Evolutionary conservation across 352 stramenopile genomes (phyloP).

Genomic region (Phytophthora sp.): DNA sequence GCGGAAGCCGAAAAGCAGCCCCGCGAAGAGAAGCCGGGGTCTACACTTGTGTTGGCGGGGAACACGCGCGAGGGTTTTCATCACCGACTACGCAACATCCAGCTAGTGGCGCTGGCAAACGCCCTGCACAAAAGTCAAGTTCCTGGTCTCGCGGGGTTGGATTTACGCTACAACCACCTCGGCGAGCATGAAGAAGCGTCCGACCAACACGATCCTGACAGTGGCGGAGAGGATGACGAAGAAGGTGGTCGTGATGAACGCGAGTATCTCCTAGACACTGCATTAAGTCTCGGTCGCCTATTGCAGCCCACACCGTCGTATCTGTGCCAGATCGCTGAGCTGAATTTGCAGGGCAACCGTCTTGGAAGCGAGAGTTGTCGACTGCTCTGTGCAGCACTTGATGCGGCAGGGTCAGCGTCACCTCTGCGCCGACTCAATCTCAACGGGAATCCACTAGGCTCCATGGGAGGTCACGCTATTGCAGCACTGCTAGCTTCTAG

Average conservation of each 20-base stretch:
- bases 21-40: conserved; percentile 3
- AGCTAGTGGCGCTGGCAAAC: conserved; percentile 57
- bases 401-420: conserved; percentile 34
- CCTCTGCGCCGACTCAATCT: conserved; percentile 53
- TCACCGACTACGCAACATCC: conserved; percentile 69
- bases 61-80: conserved; percentile 66
- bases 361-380: conserved; percentile 64
- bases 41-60: conserved; percentile 47
- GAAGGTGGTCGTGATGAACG: conserved; percentile 34
- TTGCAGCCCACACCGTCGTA: conserved; percentile 59
- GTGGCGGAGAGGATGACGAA: conserved; percentile 23
- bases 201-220: conserved; percentile 20
- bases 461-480: conserved; percentile 57
- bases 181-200: conserved; percentile 39
- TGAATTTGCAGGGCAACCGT: conserved; percentile 67
- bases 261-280: conserved; percentile 52
- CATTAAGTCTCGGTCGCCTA: conserved; percentile 49
- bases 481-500: conserved; percentile 45
- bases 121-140: conserved; percentile 60
- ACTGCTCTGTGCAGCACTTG: conserved; percentile 59
- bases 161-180: conserved; percentile 64
- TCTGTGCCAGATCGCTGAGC: conserved; percentile 49
- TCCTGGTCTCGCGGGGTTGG: conserved; percentile 43
- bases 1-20: conserved; percentile 9
- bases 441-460: conserved; percentile 54